These are phyloP conservation scores for Daldinia loculata DNA, from an alignment of 495 filamentous ascomycete genomes.

Conservation along the genomic window DNA sequence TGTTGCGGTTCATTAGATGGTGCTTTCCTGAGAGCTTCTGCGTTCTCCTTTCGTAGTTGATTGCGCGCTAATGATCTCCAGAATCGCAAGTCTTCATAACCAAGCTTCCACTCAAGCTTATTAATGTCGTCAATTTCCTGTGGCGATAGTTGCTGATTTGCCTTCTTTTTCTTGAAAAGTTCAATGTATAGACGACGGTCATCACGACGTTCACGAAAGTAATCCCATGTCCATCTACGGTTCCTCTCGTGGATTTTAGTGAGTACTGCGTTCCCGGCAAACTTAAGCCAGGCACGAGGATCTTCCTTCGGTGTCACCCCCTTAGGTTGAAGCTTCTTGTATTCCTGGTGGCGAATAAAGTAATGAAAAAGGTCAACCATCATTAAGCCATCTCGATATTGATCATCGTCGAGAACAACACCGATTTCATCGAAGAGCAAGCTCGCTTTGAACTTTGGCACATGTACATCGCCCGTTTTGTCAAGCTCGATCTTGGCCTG, in stretches of 20 bases:
- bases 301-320: conserved; percentile 83
- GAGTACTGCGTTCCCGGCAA: conserved; percentile 86
- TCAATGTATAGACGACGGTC: conserved; percentile 89
- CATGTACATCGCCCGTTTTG: conserved; percentile 82
- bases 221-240: conserved; percentile 90
- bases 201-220: conserved; percentile 90
- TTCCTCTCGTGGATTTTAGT: conserved; percentile 95
- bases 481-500: conserved; percentile 91
- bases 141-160: conserved; percentile 73
- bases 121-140: conserved; percentile 77
- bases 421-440: conserved; percentile 95
- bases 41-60: conserved; percentile 92
- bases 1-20: conserved; percentile 60
- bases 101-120: conserved; percentile 83
- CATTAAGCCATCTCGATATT: conserved; percentile 97
- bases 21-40: conserved; percentile 69
- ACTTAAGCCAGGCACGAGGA: conserved; percentile 88
- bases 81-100: conserved; percentile 95
- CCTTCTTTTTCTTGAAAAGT: conserved; percentile 91
- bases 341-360: conserved; percentile 96
- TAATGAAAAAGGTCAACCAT: conserved; percentile 98
- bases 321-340: conserved; percentile 92
- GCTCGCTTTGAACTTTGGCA: conserved; percentile 88
- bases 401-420: conserved; percentile 92
- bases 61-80: conserved; percentile 95